These are phyloP conservation scores for Tritrichomonas musculus DNA, from an alignment of 208 protist genomes.

Conservation along the genomic window DNA sequence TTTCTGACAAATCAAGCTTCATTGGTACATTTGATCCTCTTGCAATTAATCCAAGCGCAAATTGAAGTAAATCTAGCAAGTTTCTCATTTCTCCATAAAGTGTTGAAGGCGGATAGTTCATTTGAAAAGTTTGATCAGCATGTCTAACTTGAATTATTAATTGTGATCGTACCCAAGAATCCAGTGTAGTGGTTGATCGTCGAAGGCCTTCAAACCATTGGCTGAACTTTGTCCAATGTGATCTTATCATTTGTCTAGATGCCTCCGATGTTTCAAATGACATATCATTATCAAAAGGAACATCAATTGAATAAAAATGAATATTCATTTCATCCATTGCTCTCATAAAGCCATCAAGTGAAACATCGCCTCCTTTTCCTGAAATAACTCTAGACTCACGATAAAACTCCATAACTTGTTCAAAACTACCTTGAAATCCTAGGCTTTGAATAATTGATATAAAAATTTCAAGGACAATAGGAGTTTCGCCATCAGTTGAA, in stretches of 20 bases:
- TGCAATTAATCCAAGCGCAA: neutral
- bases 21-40: neutral
- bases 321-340: neutral
- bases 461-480: neutral
- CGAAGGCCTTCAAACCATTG: constrained; percentile 8
- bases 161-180: neutral
- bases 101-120: neutral
- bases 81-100: neutral
- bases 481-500: neutral
- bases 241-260: neutral
- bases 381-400: neutral
- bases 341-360: neutral
- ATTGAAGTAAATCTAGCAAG: neutral
- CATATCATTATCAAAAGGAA: neutral
- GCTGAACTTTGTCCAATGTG: neutral
- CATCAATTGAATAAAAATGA: neutral
- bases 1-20: neutral
- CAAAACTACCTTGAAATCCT: neutral
- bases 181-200: neutral
- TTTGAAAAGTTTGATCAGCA: neutral
- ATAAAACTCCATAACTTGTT: neutral
- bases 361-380: neutral
- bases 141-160: neutral
- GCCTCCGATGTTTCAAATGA: neutral
- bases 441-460: neutral